Evolutionary conservation across 202 grass and related monocot genomes (phyloP), one percentile per base, ranked within the genome.

Genomic region (Brachypodium distachyon): DNA sequence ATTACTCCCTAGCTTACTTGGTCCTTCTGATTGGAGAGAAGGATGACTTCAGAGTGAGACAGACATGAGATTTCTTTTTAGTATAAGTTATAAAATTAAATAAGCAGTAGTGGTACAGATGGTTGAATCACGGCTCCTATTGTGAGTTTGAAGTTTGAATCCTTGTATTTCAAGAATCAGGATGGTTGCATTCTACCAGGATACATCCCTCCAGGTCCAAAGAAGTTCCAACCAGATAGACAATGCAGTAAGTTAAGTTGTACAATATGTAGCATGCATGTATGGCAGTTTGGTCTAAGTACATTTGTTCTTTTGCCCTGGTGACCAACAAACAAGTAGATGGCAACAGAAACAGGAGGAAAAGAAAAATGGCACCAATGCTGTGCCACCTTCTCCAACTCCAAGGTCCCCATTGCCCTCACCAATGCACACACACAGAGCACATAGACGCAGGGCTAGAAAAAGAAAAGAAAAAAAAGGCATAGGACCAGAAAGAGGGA

Each of bases 1-100:
- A 84, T 84, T 72, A 84, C 77, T 81, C 77, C 71, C 48, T 25
- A 51, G 48, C 79, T 81, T 74, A 72, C 74, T 76, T 72, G 66
- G 75, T 61, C 46, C 25, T 61, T 38, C 56, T 19, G 40, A 9
- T 25, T 25, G 49, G 41, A 36, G 74, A 28, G 58, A 73, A 38
- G 39, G 34, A 70, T 67, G 53, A 6, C 41, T 69, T 47, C 17
- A 40, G 46, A 83, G 43, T 12, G 47, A n/a, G 47, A 70, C 50
- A 60, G 29, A 6, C 5, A 44, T n/a, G 7, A n/a, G 16, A 51
- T 52, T 9, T 80, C 38, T 52, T 47, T 44, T 12, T 63, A 4
- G 26, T 49, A 71, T 27, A 19, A 36, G 26, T n/a, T n/a, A n/a
- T 70, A 39, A 58, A 72, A 7, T 39, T 4, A 43, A 43, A 4